These are phyloP conservation scores for Austroboletus novae-zelandiae DNA, from an alignment of 1,284 basidiomycete genomes.

Conservation along the genomic window DNA sequence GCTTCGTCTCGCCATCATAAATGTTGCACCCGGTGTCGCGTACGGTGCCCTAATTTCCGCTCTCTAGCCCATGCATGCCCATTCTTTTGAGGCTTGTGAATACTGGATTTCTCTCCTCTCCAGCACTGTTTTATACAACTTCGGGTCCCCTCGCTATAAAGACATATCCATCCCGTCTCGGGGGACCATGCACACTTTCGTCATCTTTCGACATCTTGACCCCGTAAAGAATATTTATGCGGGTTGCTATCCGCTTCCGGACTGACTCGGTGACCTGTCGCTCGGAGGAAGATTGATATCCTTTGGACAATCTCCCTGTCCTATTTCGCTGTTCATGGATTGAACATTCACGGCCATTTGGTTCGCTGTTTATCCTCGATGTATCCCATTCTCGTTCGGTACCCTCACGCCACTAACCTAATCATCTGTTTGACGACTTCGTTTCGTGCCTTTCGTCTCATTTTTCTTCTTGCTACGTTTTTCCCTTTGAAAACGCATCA, in stretches of 20 bases:
- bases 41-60: constrained; percentile 34
- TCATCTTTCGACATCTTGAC: constrained; percentile 34
- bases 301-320: constrained; percentile 31
- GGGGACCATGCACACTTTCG: constrained; percentile 32
- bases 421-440: constrained; percentile 34
- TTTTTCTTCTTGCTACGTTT: constrained; percentile 38
- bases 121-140: constrained; percentile 27
- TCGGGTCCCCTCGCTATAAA: constrained; percentile 40
- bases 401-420: constrained; percentile 36
- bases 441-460: constrained; percentile 25
- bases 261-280: constrained; percentile 21
- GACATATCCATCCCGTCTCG: constrained; percentile 67
- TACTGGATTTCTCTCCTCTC: constrained; percentile 34
- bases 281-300: constrained; percentile 30
- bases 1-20: constrained; percentile 25
- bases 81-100: constrained; percentile 35
- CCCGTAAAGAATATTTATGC: constrained; percentile 37
- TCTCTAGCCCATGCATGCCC: constrained; percentile 35
- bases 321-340: constrained; percentile 37
- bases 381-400: constrained; percentile 34
- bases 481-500: constrained; percentile 32
- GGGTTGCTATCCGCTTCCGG: constrained; percentile 14
- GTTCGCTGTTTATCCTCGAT: constrained; percentile 30
- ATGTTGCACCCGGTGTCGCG: constrained; percentile 22
- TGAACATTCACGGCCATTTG: constrained; percentile 31